A percentile compares a stretch with the other conserved stretches of the same genome.
Conservation (phyloP, 495 filamentous ascomycete species). For the Aspergillus sparsus region DNA sequence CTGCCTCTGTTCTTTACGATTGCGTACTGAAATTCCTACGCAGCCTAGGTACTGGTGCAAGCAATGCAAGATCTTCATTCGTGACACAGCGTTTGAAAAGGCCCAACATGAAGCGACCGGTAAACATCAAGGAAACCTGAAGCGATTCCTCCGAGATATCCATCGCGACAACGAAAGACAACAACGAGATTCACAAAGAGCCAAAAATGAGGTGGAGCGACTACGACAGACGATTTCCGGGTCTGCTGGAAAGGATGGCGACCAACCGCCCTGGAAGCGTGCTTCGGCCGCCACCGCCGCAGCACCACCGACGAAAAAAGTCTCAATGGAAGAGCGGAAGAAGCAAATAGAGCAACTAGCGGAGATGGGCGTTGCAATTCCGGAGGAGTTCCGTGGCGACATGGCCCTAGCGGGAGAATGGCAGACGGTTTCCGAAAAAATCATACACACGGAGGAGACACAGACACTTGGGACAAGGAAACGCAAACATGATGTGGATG, state of each 20-base stretch:
- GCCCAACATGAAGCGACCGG: constrained; percentile 86
- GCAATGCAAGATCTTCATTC: constrained; percentile 87
- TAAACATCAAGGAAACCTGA: constrained; percentile 85
- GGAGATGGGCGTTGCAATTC: constrained; percentile 82
- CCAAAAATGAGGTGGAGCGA: constrained; percentile 82
- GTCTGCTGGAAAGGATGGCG: constrained; percentile 28
- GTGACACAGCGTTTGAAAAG: constrained; percentile 87
- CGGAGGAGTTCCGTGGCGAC: constrained; percentile 72
- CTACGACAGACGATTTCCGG: constrained; percentile 73
- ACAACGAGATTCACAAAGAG: constrained; percentile 74
- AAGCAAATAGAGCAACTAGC: constrained; percentile 83
- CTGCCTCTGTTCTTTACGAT: neutral
- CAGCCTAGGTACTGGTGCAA: constrained; percentile 96
- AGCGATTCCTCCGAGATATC: constrained; percentile 85
- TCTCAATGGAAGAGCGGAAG: constrained; percentile 71
- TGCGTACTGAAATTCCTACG: neutral
- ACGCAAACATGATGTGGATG: constrained; percentile 62
- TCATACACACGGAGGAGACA: constrained; percentile 47
- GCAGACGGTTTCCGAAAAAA: constrained; percentile 66
- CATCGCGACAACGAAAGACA: constrained; percentile 78
- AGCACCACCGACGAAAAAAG: constrained; percentile 32
- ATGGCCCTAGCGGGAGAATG: constrained; percentile 92
- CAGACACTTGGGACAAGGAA: constrained; percentile 61
- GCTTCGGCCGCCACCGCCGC: constrained; percentile 26
- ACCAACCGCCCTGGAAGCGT: constrained; percentile 30